Base-by-base conservation (phyloP, 106 monocot genomes). In the Allium sativum region DNA sequence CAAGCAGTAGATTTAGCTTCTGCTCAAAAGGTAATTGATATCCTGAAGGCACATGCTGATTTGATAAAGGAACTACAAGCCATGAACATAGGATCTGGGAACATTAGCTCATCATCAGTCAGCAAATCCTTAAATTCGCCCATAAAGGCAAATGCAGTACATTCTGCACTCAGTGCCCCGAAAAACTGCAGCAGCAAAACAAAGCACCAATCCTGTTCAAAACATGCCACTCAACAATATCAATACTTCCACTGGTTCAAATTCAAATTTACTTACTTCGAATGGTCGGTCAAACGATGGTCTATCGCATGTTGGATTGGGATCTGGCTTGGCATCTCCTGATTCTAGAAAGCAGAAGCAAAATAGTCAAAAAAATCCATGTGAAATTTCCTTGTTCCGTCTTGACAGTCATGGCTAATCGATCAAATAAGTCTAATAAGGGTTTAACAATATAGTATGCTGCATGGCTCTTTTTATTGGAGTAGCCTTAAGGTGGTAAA, bases 271-370 rank as follows among this genome's bases (percentile, higher is more conserved):
- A 6, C 52, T 76, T 44, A 85, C 94, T 59, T 83, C 77, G 54
- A 90, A 90, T 11, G 68, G 86, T 50, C 86, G 94, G 7, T 55
- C 69, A 44, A 16, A 8, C 12, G 59, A 21, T 16, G 68, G 77
- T 53, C 19, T 52, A 13, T 51, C 83, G 44, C 96, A 91, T 53
- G 88, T 80, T 48, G 96, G 96, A 8, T 73, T 98, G 53, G 96
- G 96, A 7, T 53, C 80, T 56, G 83, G 86, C 12, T 65, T 90
- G 18, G 45, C 68, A 40, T 79, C 90, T 7, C 77, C 87, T 40
- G 77, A 84, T 48, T 65, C 77, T 0, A 98, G 91, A 80, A 98
- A 98, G 75, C 87, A 82, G 52, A 98, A 92, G 31, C 73, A 74
- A 45, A 92, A 83, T 61, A 58, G 76, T 60, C 17, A 60, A 44